Percentiles rank a stretch among this genome's conserved stretches.
These are phyloP conservation scores for Kondoa malvinella DNA, from an alignment of 768 basidiomycete species.

Conservation along the genomic window DNA sequence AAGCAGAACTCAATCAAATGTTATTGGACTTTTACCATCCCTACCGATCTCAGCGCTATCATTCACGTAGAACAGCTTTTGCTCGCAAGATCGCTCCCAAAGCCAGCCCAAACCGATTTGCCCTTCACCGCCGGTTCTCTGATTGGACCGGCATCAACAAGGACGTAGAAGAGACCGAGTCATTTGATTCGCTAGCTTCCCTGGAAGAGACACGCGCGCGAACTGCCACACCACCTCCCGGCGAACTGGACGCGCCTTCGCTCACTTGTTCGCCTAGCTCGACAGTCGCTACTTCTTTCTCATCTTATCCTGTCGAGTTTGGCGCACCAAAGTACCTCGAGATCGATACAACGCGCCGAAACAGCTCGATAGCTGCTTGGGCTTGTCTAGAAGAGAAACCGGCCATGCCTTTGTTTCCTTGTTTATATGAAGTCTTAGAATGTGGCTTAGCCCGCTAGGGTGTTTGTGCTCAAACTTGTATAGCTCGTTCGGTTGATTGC, in stretches of 20 bases:
- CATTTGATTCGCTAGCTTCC: background rate
- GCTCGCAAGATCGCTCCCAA: background rate
- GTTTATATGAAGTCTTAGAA: background rate
- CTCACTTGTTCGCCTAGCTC: background rate
- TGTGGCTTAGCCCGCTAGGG: too few species aligned
- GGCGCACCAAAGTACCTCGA: too few species aligned
- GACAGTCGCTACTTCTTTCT: background rate
- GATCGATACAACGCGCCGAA: background rate
- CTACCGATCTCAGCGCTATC: background rate
- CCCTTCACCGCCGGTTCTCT: background rate
- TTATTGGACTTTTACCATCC: background rate
- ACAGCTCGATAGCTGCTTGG: background rate
- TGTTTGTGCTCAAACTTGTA: too few species aligned
- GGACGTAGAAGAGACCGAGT: background rate
- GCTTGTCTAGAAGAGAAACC: background rate
- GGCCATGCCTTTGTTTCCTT: background rate
- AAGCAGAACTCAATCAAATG: background rate
- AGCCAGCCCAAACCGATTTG: background rate
- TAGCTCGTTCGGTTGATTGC: too few species aligned
- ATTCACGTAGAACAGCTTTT: background rate
- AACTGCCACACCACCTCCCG: too few species aligned
- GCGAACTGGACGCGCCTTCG: background rate
- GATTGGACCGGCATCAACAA: background rate
- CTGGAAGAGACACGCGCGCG: too few species aligned
- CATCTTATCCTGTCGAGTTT: too few species aligned